Base-by-base conservation (phyloP, 345 rosid genomes). In the Populus deltoides region DNA sequence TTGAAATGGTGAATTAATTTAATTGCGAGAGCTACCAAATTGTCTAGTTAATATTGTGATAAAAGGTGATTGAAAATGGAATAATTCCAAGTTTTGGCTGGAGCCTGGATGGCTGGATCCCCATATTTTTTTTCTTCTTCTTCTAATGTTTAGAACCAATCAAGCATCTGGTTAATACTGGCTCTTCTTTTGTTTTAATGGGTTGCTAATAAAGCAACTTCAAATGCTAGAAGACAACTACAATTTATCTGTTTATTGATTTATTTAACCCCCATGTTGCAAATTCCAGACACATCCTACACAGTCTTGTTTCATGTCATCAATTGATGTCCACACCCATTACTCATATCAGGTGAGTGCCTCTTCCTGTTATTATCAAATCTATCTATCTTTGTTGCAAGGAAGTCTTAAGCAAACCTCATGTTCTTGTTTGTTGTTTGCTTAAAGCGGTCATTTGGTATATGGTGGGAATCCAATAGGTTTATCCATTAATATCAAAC, bases 271-370 rank as follows among this genome's bases (percentile, higher is more conserved):
- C 66, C 51, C 3, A 45, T 79, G 70, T 55, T 74, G 77, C 68
- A 73, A 73, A 79, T 80, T 80, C 27, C 97, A 96, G 99, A 96
- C 99, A 0, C 99, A 96, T 89, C 99, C 99, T 39, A 89, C 99
- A 4, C 99, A 96, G 76, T 93, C 99, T 71, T 96, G 99, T 86
- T 96, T 96, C 89, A 93, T 96, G 99, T 96, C 99, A 63, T 93
- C 99, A 17, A 88, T 96, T 77, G 99, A 96, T 89, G 84, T 96
- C 75, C 99, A 96, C 86, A 96, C 99, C 55, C 99, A 96, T 84
- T 96, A 93, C 83, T 92, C 99, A 11, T 96, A 96, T 82, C 98
- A 96, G 97, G 98, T 92, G 72, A 41, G 71, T 81, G 66, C 76
- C 68, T 81, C 66, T 51, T 47, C 53, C 38, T 70, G 66, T 61